phyloP scores from a whole-genome alignment of 83 land plant genomes.

The Thuja plicata region DNA sequence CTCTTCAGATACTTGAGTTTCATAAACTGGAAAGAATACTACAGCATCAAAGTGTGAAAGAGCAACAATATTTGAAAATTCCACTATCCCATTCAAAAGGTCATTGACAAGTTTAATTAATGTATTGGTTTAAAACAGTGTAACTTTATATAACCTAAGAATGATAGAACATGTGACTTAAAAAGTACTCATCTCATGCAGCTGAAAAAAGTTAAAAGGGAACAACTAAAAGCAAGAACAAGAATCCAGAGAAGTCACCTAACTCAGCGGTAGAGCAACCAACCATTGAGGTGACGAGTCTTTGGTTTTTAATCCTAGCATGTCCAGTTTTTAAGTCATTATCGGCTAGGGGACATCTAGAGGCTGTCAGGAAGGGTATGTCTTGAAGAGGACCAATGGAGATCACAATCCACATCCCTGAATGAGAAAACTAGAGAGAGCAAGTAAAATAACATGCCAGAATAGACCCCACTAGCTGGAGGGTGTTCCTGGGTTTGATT shows the following conservation, averaged over 20 bases:
- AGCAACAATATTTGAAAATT: background rate
- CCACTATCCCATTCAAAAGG: background rate
- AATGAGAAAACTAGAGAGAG: background rate
- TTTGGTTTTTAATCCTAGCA: background rate
- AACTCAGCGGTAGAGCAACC: background rate
- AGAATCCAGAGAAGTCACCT: background rate
- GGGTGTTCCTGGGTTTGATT: background rate
- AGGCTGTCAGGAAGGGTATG: background rate
- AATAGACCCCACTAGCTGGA: background rate
- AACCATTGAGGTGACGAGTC: background rate
- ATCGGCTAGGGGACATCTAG: background rate
- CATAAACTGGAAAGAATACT: background rate
- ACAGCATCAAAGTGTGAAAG: background rate
- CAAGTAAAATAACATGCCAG: background rate
- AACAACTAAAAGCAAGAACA: background rate
- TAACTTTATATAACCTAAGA: background rate
- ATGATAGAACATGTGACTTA: background rate
- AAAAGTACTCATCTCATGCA: background rate
- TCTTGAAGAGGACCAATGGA: background rate
- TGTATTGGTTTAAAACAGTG: background rate
- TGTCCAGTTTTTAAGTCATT: background rate
- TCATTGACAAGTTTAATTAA: background rate
- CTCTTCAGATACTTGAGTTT: background rate
- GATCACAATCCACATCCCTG: background rate
- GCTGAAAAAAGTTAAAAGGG: background rate